Evolutionary conservation across 169 alveolate species (phyloP), one percentile per base, ranked within the genome.

Genomic region (Nephromyces sp.): DNA sequence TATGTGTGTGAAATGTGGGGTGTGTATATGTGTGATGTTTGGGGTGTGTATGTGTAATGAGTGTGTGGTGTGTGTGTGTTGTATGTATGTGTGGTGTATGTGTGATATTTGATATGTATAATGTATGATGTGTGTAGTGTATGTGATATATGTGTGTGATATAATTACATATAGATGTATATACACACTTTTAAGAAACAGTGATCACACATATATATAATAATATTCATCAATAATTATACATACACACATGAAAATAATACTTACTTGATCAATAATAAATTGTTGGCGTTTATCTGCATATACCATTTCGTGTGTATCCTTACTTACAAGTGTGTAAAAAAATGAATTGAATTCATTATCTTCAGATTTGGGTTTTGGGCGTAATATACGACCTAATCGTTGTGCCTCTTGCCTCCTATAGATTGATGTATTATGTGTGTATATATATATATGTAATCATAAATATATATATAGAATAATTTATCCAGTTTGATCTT

Each of bases 381-480:
- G 98, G 65, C 99, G 86, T 83, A 97, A 84, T 72, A 97, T 96
- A 71, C 99, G 92, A n/a, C 99, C 99, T 53, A 97, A 87, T 43
- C 99, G 86, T 84, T 97, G 97, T 0, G 99, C 99, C 86, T 97
- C 99, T 81, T 97, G 98, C 67, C 99, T 88, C 81, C 99, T 85
- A 61, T 29, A 22, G 30, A 0, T n/a, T n/a, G n/a, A n/a, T n/a
- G n/a, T n/a, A n/a, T n/a, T n/a, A n/a, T n/a, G n/a, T n/a, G n/a
- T n/a, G n/a, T n/a, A n/a, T n/a, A n/a, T n/a, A n/a, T n/a, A n/a
- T n/a, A n/a, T n/a, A n/a, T n/a, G n/a, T n/a, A n/a, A n/a, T n/a
- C n/a, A n/a, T n/a, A n/a, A n/a, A n/a, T n/a, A n/a, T n/a, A n/a
- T n/a, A n/a, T n/a, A n/a, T n/a, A n/a, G n/a, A n/a, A n/a, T n/a